phyloP scores from a whole-genome alignment of 2,329 filamentous ascomycete species.

The Parastagonospora avenae region DNA sequence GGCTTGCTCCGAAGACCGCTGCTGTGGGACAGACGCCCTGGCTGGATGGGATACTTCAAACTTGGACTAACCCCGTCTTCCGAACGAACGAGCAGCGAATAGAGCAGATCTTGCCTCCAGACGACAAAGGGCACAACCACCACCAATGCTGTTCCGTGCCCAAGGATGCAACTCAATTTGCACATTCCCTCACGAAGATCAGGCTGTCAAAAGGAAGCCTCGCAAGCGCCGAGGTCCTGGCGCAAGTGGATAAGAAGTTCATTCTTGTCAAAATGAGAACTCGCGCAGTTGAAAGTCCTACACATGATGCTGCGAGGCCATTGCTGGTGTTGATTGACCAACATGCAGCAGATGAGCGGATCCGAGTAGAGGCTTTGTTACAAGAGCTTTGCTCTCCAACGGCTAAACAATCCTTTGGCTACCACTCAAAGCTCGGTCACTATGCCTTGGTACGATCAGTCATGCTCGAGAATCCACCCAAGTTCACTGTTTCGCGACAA shows the following conservation, averaged over 20 bases:
- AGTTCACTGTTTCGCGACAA: constrained; percentile 66
- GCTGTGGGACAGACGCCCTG: constrained; percentile 49
- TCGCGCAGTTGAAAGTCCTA: neutral
- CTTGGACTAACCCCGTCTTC: constrained; percentile 81
- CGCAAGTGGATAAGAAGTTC: constrained; percentile 90
- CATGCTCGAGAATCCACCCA: constrained; percentile 58
- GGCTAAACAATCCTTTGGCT: constrained; percentile 17
- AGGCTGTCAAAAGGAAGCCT: constrained; percentile 63
- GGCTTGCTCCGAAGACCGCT: constrained; percentile 30
- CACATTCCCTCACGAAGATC: constrained; percentile 13
- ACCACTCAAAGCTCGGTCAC: constrained; percentile 40
- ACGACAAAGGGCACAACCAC: constrained; percentile 8
- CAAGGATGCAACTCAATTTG: constrained; percentile 34
- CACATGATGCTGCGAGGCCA: constrained; percentile 6
- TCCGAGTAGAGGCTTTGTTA: constrained; percentile 77
- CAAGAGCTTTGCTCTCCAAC: constrained; percentile 55
- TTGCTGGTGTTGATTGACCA: constrained; percentile 83
- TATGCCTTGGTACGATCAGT: constrained; percentile 35
- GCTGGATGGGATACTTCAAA: constrained; percentile 64
- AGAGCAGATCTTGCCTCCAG: constrained; percentile 40
- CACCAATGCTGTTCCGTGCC: constrained; percentile 17
- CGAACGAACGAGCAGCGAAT: constrained; percentile 54
- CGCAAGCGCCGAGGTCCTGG: constrained; percentile 66
- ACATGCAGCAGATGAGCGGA: constrained; percentile 91
- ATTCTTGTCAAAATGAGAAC: constrained; percentile 66